Base-by-base conservation (phyloP, 352 stramenopile genomes). In the Blastocystis sp. region DNA sequence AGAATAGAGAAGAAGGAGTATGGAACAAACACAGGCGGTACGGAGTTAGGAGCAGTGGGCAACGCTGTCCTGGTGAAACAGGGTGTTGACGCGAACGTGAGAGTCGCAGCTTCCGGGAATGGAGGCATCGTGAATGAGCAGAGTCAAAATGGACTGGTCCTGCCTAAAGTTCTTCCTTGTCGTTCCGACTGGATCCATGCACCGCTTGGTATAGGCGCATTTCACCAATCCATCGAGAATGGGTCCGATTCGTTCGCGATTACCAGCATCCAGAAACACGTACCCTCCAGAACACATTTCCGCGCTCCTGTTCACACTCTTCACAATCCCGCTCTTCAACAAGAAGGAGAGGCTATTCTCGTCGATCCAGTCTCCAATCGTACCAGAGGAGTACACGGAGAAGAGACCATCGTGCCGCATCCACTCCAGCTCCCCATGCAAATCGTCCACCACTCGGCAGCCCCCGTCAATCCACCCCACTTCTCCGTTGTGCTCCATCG, bases 121-220 rank as follows among this genome's bases (percentile, higher is more conserved):
- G 1, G 14, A 6, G 11, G n/a, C 43, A 64, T 62, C 40, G 38
- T 81, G 70, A 17, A 65, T 19, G 11, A 81, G 38, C 38, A 81
- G 38, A 38, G 70, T 81, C 3, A 81, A 21, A 28, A 21, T 38
- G 0, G 70, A 42, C 21, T 81, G 70, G 3, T 81, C 70, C 59
- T 81, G 70, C 28, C 70, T 21, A 45, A 65, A 45, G 40, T 81
- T 81, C 2, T 14, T 63, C 19, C 43, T 1, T 34, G 21, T 42
- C 11, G 70, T 66, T 9, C 17, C 11, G 24, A 19, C 11, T 9
- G 70, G 70, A n/a, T 42, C 24, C 4, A 81, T 65, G 24, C 70
- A 81, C 21, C 65, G 64, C 70, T 52, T 64, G 10, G 70, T 81
- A 21, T 66, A 81, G 40, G 70, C 48, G 38, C 70, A 81, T 42